phyloP scores from a whole-genome alignment of 345 rosid species.

The Conringia planisiliqua region DNA sequence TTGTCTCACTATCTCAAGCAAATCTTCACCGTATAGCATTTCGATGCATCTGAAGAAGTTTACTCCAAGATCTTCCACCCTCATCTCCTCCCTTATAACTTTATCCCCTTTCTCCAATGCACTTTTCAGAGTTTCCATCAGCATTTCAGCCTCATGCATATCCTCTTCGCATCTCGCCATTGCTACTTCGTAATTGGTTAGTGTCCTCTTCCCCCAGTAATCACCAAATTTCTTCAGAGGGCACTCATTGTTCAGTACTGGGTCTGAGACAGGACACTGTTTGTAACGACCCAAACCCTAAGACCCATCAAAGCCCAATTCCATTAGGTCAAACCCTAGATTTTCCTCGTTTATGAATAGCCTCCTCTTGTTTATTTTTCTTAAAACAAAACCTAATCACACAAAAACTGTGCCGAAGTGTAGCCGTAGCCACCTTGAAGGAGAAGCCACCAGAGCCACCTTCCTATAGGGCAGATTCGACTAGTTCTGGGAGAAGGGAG shows the following conservation, averaged over 20 bases:
- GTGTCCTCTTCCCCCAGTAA: neutral
- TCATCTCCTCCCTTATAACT: neutral
- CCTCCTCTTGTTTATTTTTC: too few relatives aligned
- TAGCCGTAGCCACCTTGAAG: too few relatives aligned
- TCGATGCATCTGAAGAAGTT: neutral
- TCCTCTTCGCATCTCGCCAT: slow-evolving; percentile 8
- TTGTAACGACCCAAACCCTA: too few relatives aligned
- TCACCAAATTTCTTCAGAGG: neutral
- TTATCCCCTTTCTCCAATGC: neutral
- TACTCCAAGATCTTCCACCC: neutral
- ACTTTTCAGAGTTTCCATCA: neutral
- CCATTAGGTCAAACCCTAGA: too few relatives aligned
- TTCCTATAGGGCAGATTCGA: too few relatives aligned
- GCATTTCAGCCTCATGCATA: neutral
- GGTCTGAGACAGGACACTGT: neutral
- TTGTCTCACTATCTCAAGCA: neutral
- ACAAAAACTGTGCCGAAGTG: too few relatives aligned
- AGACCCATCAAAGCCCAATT: too few relatives aligned
- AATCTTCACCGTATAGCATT: neutral
- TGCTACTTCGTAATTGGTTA: neutral
- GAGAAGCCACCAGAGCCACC: too few relatives aligned
- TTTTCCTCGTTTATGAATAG: too few relatives aligned
- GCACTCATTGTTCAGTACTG: neutral
- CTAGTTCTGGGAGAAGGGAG: too few relatives aligned
- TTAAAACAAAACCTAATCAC: too few relatives aligned